A percentile compares a stretch with the other conserved stretches of the same genome.
These are phyloP conservation scores for Pichiaceae sp. DNA, from an alignment of 1,139 yeast genomes.

Conservation along the genomic window DNA sequence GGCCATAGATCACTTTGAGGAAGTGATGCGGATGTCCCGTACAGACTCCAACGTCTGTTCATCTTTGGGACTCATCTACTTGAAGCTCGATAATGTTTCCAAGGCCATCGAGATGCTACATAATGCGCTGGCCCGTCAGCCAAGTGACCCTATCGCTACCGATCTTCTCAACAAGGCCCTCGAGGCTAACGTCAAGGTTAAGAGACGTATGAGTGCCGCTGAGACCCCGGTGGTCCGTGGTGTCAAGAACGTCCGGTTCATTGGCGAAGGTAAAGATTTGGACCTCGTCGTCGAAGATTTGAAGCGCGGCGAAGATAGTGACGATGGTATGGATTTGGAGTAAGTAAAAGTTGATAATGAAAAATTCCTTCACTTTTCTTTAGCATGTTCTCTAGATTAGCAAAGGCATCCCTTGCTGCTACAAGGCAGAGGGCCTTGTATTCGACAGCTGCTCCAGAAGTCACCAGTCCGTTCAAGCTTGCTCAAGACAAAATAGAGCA, in stretches of 20 bases:
- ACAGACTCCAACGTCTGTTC: conserved; percentile 71
- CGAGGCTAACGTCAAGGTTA: conserved; percentile 45
- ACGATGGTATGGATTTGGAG: conserved; percentile 51
- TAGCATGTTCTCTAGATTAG: background rate
- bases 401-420: background rate
- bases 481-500: background rate
- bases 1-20: conserved; percentile 69
- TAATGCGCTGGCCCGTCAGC: conserved; percentile 69
- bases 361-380: no score
- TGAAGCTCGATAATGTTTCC: conserved; percentile 56
- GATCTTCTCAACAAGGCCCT: conserved; percentile 78
- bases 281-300: conserved; percentile 33
- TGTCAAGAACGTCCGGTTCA: conserved; percentile 11
- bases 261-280: conserved; percentile 23
- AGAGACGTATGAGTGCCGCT: conserved; percentile 11
- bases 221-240: conserved; percentile 17
- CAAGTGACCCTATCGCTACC: conserved; percentile 77
- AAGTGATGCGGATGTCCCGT: conserved; percentile 62
- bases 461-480: background rate
- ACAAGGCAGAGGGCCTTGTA: background rate
- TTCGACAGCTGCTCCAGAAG: background rate
- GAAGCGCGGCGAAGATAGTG: conserved; percentile 46
- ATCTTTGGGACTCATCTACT: conserved; percentile 75
- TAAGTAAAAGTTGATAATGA: background rate
- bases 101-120: conserved; percentile 75